Conservation (phyloP, 2,329 filamentous ascomycete genomes). For the Meredithiella fracta region DNA sequence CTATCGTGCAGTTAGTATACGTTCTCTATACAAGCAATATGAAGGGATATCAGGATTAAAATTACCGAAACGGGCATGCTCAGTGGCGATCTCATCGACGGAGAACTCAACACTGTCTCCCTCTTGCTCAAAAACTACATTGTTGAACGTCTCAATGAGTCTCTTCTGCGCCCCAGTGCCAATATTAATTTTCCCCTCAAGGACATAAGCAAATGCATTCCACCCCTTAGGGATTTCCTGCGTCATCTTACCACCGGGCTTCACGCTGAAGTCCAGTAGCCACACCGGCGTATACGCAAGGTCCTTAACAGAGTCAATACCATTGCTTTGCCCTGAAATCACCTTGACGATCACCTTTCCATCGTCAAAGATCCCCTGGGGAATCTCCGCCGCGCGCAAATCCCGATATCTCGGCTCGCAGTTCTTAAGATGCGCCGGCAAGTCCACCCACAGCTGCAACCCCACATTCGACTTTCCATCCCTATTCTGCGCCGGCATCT, state of each 20-base stretch:
- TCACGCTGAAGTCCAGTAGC: slow-evolving; percentile 69
- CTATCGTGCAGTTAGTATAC: slow-evolving; percentile 18
- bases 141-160: slow-evolving; percentile 57
- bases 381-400: slow-evolving; percentile 63
- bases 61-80: slow-evolving; percentile 34
- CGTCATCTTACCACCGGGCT: slow-evolving; percentile 59
- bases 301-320: slow-evolving; percentile 74
- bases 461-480: slow-evolving; percentile 69
- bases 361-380: slow-evolving; percentile 51
- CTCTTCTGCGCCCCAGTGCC: slow-evolving; percentile 34
- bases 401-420: slow-evolving; percentile 91
- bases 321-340: slow-evolving; percentile 71
- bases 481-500: slow-evolving; percentile 71
- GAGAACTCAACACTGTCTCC: slow-evolving; percentile 61
- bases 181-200: slow-evolving; percentile 56
- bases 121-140: slow-evolving; percentile 68
- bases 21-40: neutral
- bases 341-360: slow-evolving; percentile 70
- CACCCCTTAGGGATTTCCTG: slow-evolving; percentile 65
- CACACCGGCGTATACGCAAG: slow-evolving; percentile 95
- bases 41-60: neutral
- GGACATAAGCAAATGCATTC: slow-evolving; percentile 79
- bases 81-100: slow-evolving; percentile 48
- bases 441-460: slow-evolving; percentile 89
- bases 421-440: slow-evolving; percentile 63